Conservation (phyloP, 495 filamentous ascomycete species). For the Amphirosellinia nigrospora region DNA sequence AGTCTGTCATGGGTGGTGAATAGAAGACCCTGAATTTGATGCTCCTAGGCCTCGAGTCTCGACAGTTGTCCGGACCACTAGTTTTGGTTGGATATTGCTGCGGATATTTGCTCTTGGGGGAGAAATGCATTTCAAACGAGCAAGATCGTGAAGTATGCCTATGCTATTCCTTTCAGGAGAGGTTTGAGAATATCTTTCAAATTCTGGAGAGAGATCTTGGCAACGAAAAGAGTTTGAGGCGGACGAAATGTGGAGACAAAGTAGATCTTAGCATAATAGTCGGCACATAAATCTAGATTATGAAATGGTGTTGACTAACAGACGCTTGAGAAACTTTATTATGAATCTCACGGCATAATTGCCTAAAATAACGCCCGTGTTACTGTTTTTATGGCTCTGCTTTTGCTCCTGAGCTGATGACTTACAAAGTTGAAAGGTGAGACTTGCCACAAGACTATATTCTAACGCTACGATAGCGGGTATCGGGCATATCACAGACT, state of each 20-base stretch:
- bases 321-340: constrained; percentile 8
- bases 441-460: neutral
- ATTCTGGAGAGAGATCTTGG: neutral
- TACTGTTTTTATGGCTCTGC: neutral
- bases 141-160: neutral
- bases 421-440: neutral
- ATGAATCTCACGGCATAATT: neutral
- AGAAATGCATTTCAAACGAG: neutral
- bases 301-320: neutral
- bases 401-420: neutral
- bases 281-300: neutral
- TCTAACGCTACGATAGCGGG: neutral
- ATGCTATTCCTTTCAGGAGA: neutral
- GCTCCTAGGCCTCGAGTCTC: neutral
- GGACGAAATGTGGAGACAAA: neutral
- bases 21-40: neutral
- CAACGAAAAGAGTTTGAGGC: neutral
- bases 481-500: neutral
- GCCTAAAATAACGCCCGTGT: neutral
- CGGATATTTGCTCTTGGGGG: neutral
- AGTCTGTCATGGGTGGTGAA: neutral
- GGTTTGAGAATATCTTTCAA: neutral
- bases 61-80: neutral
- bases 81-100: neutral
- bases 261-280: neutral